These are phyloP conservation scores for Eucalyptus sp. DNA, from an alignment of 345 rosid genomes.

Conservation along the genomic window DNA sequence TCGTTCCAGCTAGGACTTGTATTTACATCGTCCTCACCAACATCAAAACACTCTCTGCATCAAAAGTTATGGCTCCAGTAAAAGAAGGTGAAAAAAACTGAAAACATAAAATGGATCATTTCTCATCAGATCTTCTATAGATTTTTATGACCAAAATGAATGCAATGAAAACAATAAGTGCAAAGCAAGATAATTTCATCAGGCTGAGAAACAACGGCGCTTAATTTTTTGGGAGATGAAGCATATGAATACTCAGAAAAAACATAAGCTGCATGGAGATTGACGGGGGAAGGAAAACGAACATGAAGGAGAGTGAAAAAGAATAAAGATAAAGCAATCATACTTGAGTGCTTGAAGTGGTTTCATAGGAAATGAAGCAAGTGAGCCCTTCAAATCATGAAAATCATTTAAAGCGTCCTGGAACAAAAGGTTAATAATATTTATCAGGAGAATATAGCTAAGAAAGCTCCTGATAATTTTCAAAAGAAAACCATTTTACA, in stretches of 20 bases:
- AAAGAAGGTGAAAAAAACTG: not conserved
- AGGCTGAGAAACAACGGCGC: not conserved
- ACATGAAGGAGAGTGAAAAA: not conserved
- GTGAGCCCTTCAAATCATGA: conserved; percentile 48
- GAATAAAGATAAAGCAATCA: not conserved
- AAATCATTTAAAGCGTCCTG: conserved; percentile 17
- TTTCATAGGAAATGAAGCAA: conserved; percentile 69
- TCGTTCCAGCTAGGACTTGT: conserved; percentile 49
- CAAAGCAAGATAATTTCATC: not conserved
- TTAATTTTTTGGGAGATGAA: not conserved
- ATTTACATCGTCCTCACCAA: conserved; percentile 52
- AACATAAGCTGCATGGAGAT: not conserved
- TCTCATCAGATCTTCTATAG: not conserved
- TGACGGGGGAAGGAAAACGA: not conserved
- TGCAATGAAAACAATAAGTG: not conserved
- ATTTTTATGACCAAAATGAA: not conserved
- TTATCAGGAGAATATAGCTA: not conserved
- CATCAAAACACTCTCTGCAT: conserved; percentile 86
- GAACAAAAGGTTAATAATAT: not conserved
- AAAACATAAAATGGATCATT: not conserved
- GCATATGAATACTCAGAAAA: not conserved
- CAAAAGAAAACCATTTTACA: not conserved
- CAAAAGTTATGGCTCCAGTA: not conserved
- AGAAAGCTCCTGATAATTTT: not conserved
- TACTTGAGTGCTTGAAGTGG: conserved; percentile 54